A percentile compares a stretch with the other conserved stretches of the same genome.
Evolutionary conservation across 352 stramenopile genomes (phyloP).

Genomic region (Pythium phragmitis): DNA sequence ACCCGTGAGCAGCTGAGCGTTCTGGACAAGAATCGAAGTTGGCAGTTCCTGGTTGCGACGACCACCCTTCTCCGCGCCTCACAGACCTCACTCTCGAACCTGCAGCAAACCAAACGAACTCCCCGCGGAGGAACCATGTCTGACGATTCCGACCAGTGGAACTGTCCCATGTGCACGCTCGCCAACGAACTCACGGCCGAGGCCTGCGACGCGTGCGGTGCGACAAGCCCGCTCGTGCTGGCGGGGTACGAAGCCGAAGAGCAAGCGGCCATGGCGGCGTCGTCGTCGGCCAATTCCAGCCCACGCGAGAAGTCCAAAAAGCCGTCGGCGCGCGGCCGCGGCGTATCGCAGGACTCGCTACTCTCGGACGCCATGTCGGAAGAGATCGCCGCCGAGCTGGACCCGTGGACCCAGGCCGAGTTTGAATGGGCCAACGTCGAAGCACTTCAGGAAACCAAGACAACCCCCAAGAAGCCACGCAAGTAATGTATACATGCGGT

Average conservation of each 20-base stretch:
- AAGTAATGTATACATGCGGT: slow-evolving; percentile 13
- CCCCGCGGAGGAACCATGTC: slow-evolving; percentile 13
- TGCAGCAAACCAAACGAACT: not conserved
- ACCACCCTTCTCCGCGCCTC: not conserved
- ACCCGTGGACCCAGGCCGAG: slow-evolving; percentile 68
- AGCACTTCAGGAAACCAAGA: slow-evolving; percentile 42
- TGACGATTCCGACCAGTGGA: slow-evolving; percentile 43
- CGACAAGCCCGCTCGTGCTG: slow-evolving; percentile 69
- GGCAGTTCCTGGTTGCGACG: not conserved
- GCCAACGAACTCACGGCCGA: slow-evolving; percentile 56
- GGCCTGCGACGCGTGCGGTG: slow-evolving; percentile 58
- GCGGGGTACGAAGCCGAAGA: slow-evolving; percentile 55
- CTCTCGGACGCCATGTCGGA: slow-evolving; percentile 33
- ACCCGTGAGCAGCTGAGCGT: not conserved
- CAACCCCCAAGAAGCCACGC: slow-evolving; percentile 23
- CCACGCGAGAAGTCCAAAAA: not conserved
- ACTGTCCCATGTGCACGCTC: slow-evolving; percentile 53
- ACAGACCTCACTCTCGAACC: not conserved
- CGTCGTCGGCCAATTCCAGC: slow-evolving; percentile 2
- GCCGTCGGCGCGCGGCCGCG: slow-evolving; percentile 21
- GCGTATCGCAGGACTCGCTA: slow-evolving; percentile 40
- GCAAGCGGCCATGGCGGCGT: slow-evolving; percentile 9
- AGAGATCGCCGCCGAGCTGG: slow-evolving; percentile 36
- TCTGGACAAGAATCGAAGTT: not conserved
- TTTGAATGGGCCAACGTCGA: slow-evolving; percentile 70